Conservation (phyloP, 345 rosid genomes). For the Xanthoceras sorbifolium region DNA sequence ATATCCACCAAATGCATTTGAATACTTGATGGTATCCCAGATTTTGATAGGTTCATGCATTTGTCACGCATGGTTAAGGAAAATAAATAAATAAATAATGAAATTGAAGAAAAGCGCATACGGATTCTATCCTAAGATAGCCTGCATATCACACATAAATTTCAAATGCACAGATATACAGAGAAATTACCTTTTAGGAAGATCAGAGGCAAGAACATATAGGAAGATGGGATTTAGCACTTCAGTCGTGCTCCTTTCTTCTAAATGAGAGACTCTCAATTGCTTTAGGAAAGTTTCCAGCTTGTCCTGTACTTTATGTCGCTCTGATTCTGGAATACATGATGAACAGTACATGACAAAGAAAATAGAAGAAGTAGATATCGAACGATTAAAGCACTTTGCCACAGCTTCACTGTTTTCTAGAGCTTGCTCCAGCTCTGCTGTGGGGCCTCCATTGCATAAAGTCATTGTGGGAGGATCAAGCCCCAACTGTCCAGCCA, state of each 20-base stretch:
- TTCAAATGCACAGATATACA: not conserved
- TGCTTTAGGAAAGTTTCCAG: slow-evolving; percentile 48
- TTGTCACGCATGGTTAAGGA: not conserved
- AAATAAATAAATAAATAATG: not conserved
- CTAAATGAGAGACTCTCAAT: slow-evolving; percentile 41
- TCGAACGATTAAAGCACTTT: slow-evolving; percentile 66
- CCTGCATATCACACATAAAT: not conserved
- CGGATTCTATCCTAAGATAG: not conserved
- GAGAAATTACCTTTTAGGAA: slow-evolving; percentile 77
- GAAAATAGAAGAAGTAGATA: slow-evolving; percentile 64
- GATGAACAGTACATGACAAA: slow-evolving; percentile 74
- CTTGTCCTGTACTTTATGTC: slow-evolving; percentile 61
- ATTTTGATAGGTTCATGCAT: not conserved
- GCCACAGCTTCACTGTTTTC: slow-evolving; percentile 93
- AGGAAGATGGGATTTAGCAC: slow-evolving; percentile 59
- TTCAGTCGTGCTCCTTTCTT: slow-evolving; percentile 25
- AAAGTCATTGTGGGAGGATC: slow-evolving; percentile 88
- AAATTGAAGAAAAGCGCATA: not conserved
- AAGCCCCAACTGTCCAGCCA: slow-evolving; percentile 98
- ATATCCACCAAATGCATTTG: not conserved
- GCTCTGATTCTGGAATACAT: slow-evolving; percentile 53
- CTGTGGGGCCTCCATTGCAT: slow-evolving; percentile 54
- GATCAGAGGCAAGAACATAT: slow-evolving; percentile 79
- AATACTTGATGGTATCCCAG: not conserved
- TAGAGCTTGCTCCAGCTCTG: slow-evolving; percentile 81